A percentile compares a stretch with the other conserved stretches of the same genome.
These are phyloP conservation scores for Ilex asprella DNA, from an alignment of 257 asterid species.

Conservation along the genomic window DNA sequence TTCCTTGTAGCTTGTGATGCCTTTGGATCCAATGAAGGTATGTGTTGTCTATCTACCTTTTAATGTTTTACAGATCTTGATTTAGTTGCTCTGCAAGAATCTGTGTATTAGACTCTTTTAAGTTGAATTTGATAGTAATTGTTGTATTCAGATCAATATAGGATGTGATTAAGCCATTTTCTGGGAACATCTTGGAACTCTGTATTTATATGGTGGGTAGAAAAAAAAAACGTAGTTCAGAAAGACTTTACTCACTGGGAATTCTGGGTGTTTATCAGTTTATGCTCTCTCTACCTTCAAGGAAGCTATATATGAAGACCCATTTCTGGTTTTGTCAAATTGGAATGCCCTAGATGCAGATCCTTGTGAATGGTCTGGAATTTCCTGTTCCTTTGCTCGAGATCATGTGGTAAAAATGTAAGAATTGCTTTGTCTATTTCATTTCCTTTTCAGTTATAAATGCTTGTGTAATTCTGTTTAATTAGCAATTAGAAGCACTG, in stretches of 20 bases:
- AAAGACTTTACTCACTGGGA: not conserved
- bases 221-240: not conserved
- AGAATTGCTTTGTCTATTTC: slow-evolving; percentile 22
- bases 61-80: slow-evolving; percentile 40
- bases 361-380: slow-evolving; percentile 82
- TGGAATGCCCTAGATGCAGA: slow-evolving; percentile 75
- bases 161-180: slow-evolving; percentile 11
- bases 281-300: slow-evolving; percentile 68
- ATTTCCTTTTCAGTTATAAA: not conserved
- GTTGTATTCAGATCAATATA: slow-evolving; percentile 16
- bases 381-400: slow-evolving; percentile 57
- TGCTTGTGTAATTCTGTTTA: not conserved
- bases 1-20: slow-evolving; percentile 32
- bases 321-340: slow-evolving; percentile 59
- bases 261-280: slow-evolving; percentile 43
- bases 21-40: slow-evolving; percentile 65
- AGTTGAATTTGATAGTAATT: slow-evolving; percentile 1
- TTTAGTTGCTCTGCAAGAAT: not conserved
- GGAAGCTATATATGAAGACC: slow-evolving; percentile 88
- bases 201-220: not conserved
- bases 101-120: not conserved
- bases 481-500: slow-evolving; percentile 1
- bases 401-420: slow-evolving; percentile 84
- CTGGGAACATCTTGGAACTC: slow-evolving; percentile 11
- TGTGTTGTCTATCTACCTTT: slow-evolving; percentile 6